A percentile compares a stretch with the other conserved stretches of the same genome.
These are phyloP conservation scores for Aspergillus calidoustus DNA, from an alignment of 2,329 filamentous ascomycete genomes.

Conservation along the genomic window DNA sequence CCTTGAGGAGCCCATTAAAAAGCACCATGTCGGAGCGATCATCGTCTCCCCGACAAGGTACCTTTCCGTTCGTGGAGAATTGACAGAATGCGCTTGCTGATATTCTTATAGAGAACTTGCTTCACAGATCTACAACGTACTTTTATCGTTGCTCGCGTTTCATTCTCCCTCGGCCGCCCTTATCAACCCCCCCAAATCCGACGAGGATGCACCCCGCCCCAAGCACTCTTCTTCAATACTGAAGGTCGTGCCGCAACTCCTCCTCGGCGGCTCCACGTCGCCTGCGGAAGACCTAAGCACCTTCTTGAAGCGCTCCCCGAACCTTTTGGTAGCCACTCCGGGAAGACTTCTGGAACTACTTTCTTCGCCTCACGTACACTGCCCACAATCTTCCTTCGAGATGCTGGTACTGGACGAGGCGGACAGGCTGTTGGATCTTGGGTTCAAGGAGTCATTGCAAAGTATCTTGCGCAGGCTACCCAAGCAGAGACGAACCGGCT, in stretches of 20 bases:
- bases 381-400: conserved; percentile 87
- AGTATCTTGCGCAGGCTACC: conserved; percentile 82
- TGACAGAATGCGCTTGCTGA: background rate
- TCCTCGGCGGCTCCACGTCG: conserved; percentile 82
- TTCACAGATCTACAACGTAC: conserved; percentile 83
- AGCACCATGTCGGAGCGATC: conserved; percentile 87
- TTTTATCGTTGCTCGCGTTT: conserved; percentile 77
- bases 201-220: conserved; percentile 41
- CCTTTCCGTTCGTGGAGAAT: background rate
- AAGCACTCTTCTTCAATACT: conserved; percentile 53
- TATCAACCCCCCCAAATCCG: conserved; percentile 50
- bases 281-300: conserved; percentile 83
- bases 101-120: conserved; percentile 72
- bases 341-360: conserved; percentile 88
- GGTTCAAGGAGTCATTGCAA: conserved; percentile 89
- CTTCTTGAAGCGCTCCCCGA: conserved; percentile 83
- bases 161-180: conserved; percentile 72
- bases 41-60: conserved; percentile 83
- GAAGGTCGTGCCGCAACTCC: conserved; percentile 79
- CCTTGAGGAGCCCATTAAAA: conserved; percentile 80
- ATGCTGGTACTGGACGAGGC: conserved; percentile 93
- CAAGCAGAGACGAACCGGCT: conserved; percentile 88
- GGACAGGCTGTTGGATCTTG: conserved; percentile 87
- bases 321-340: conserved; percentile 87
- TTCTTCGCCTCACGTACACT: conserved; percentile 83